Conservation (phyloP, 805 yeast species). For the Pichia scutulata region DNA sequence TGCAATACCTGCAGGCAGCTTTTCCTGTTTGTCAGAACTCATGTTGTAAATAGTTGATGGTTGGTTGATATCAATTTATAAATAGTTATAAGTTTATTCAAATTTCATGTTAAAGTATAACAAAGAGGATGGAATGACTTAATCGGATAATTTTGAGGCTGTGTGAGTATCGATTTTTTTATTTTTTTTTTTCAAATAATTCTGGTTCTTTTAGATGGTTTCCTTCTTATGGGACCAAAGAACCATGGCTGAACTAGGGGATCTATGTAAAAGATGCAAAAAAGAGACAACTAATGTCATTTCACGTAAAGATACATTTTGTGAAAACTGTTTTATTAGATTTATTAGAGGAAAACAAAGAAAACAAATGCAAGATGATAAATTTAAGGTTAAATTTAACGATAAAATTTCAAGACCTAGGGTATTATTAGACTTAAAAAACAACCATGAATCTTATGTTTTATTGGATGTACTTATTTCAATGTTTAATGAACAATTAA, state of each 20-base stretch:
- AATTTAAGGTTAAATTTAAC: conserved; percentile 63
- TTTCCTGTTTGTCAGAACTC: neutral
- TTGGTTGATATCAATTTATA: no score
- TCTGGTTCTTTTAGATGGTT: neutral
- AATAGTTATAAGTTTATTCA: no score
- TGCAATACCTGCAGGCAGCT: conserved; percentile 1
- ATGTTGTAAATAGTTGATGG: neutral
- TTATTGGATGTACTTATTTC: conserved; percentile 59
- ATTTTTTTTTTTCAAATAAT: neutral
- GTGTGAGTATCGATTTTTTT: neutral
- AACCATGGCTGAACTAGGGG: conserved; percentile 6
- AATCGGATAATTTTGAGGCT: neutral
- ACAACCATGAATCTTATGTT: conserved; percentile 61
- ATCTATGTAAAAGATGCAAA: conserved; percentile 45
- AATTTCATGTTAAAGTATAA: no score
- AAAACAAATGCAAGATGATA: conserved; percentile 65
- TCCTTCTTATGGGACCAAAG: neutral
- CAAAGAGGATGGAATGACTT: neutral
- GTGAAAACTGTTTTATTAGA: conserved; percentile 58
- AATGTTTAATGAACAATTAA: conserved; percentile 52
- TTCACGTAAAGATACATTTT: conserved; percentile 59
- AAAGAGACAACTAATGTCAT: conserved; percentile 33
- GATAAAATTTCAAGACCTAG: conserved; percentile 32
- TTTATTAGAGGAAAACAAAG: conserved; percentile 77
- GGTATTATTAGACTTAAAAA: conserved; percentile 54